phyloP scores from a whole-genome alignment of 2,329 filamentous ascomycete species.

The Emmonsia crescens region DNA sequence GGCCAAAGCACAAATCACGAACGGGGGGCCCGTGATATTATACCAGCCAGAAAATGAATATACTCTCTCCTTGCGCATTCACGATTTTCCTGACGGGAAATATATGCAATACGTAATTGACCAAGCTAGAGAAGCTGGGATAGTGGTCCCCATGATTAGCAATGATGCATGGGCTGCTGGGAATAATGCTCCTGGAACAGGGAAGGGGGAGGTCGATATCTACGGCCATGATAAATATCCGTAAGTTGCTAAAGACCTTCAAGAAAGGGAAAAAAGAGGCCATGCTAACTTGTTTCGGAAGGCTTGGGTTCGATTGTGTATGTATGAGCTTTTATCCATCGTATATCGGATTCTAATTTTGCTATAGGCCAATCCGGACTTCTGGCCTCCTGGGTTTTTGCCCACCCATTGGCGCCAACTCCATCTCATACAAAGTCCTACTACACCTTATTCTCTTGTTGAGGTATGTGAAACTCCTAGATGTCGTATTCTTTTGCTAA shows the following conservation, averaged over 20 bases:
- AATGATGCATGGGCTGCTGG: conserved; percentile 58
- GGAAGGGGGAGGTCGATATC: conserved; percentile 48
- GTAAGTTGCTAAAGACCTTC: conserved; percentile 12
- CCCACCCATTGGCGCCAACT: conserved; percentile 45
- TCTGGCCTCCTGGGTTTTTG: conserved; percentile 48
- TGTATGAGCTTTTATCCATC: conserved; percentile 3
- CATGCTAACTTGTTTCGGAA: conserved; percentile 9
- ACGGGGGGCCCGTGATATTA: conserved; percentile 68
- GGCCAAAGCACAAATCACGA: conserved; percentile 67
- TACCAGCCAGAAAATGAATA: conserved; percentile 80
- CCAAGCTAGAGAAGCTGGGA: conserved; percentile 55
- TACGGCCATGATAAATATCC: conserved; percentile 59
- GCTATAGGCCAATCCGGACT: conserved; percentile 42
- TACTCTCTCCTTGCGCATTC: conserved; percentile 38
- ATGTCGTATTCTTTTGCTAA: not conserved
- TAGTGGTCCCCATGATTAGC: conserved; percentile 63
- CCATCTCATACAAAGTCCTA: conserved; percentile 52
- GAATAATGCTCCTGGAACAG: conserved; percentile 53
- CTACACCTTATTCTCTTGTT: conserved; percentile 53
- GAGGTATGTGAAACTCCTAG: conserved; percentile 33
- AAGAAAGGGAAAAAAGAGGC: not conserved
- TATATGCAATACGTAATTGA: conserved; percentile 64
- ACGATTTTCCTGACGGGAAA: conserved; percentile 52
- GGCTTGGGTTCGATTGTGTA: conserved; percentile 33
- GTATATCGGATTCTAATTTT: conserved; percentile 7